phyloP scores from a whole-genome alignment of 1,284 basidiomycete genomes.

The Ceratobasidium sp. region DNA sequence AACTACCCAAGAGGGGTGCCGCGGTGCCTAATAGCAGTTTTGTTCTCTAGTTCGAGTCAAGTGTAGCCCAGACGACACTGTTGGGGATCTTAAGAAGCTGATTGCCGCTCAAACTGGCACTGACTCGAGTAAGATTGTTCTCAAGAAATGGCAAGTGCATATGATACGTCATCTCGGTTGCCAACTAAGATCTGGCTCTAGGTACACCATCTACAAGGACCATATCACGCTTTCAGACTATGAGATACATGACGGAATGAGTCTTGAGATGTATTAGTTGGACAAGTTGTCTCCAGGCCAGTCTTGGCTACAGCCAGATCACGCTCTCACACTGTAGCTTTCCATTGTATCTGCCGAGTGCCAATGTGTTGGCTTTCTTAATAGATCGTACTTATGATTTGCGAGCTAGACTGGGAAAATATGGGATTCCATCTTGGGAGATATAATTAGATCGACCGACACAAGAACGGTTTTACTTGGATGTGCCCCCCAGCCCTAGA shows the following conservation, averaged over 20 bases:
- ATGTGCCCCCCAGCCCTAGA: no score
- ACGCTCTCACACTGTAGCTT: background rate
- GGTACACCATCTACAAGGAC: constrained; percentile 93
- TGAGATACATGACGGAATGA: constrained; percentile 94
- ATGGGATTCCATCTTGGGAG: background rate
- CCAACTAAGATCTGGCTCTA: constrained; percentile 47
- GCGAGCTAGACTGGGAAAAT: background rate
- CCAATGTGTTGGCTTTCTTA: background rate
- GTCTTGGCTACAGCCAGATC: background rate
- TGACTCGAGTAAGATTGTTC: constrained; percentile 80
- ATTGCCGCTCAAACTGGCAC: constrained; percentile 98
- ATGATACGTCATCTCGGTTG: background rate
- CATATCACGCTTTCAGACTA: constrained; percentile 95
- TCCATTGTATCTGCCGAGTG: background rate
- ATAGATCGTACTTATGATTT: no score
- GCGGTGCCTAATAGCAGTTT: constrained; percentile 10
- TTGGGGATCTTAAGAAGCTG: constrained; percentile 95
- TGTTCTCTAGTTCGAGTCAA: constrained; percentile 81
- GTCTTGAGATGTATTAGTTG: constrained; percentile 85
- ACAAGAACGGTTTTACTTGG: background rate
- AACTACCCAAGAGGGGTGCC: background rate
- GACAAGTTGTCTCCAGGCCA: background rate
- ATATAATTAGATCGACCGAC: background rate
- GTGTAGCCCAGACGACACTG: constrained; percentile 92
- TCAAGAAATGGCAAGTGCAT: constrained; percentile 90